phyloP scores from a whole-genome alignment of 139 green algal species.

The Ulvella scutata region DNA sequence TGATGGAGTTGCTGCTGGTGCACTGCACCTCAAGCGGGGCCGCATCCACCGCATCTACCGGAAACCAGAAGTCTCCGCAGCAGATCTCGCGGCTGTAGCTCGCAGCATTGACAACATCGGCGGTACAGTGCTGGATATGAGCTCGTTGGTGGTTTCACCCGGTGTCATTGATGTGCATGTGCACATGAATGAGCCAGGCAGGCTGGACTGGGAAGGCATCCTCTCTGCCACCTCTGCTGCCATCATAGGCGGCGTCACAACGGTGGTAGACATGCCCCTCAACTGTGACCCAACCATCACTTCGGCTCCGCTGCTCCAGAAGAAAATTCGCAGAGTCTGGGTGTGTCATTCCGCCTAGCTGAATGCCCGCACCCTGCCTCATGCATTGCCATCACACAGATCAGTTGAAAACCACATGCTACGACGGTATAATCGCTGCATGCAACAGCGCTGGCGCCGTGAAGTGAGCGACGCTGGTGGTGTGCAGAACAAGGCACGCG shows the following conservation, averaged over 20 bases:
- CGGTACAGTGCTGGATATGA: constrained; percentile 14
- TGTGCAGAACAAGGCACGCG: constrained; percentile 38
- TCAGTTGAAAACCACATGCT: too few relatives aligned
- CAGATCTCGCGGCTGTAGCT: neutral
- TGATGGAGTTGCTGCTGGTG: neutral
- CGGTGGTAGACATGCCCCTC: constrained; percentile 89
- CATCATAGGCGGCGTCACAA: constrained; percentile 74
- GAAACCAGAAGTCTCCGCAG: neutral
- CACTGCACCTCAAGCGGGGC: neutral
- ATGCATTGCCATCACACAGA: neutral
- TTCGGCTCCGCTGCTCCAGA: constrained; percentile 18
- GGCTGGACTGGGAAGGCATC: constrained; percentile 83
- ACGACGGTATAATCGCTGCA: too few relatives aligned
- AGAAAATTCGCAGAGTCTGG: constrained; percentile 27
- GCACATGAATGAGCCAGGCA: constrained; percentile 88
- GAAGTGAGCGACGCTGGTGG: neutral
- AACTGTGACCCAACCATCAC: constrained; percentile 58
- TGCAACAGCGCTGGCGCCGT: neutral
- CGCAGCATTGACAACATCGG: neutral
- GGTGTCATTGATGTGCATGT: constrained; percentile 84
- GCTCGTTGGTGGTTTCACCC: constrained; percentile 47
- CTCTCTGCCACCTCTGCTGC: constrained; percentile 63
- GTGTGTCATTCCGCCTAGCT: neutral
- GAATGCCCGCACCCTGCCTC: neutral
- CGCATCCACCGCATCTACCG: neutral